These are phyloP conservation scores for Alternaria viburni DNA, from an alignment of 2,329 filamentous ascomycete genomes.

Conservation along the genomic window DNA sequence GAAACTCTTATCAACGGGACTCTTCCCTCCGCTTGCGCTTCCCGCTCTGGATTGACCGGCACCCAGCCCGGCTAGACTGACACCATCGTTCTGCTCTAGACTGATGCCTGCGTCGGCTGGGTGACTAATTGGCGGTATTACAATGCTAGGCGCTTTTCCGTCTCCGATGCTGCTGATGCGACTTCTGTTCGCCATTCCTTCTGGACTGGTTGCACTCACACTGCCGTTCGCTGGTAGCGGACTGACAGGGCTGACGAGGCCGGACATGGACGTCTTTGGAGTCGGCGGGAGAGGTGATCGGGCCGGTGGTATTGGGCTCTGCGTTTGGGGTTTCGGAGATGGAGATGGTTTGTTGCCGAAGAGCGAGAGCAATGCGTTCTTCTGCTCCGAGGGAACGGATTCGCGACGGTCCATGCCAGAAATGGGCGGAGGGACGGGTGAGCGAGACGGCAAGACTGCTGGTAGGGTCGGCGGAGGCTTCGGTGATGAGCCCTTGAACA, in stretches of 20 bases:
- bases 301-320: constrained; percentile 26
- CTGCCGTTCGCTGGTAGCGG: constrained; percentile 41
- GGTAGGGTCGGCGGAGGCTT: constrained; percentile 15
- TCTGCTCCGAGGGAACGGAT: constrained; percentile 39
- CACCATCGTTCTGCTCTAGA: not conserved
- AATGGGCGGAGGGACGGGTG: constrained; percentile 9
- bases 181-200: constrained; percentile 32
- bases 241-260: constrained; percentile 47
- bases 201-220: constrained; percentile 31
- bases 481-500: constrained; percentile 27
- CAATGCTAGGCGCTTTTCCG: constrained; percentile 18
- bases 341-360: constrained; percentile 34
- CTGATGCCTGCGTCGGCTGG: constrained; percentile 4
- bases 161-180: constrained; percentile 47
- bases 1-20: constrained; percentile 74
- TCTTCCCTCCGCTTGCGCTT: constrained; percentile 31
- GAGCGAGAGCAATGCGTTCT: constrained; percentile 45
- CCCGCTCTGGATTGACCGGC: constrained; percentile 2
- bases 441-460: constrained; percentile 12
- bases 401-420: constrained; percentile 35
- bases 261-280: constrained; percentile 41
- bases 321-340: constrained; percentile 15
- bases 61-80: constrained; percentile 2
- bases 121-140: constrained; percentile 26
- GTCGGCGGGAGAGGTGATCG: constrained; percentile 35